These are phyloP conservation scores for Ganoderma sp. DNA, from an alignment of 1,284 basidiomycete genomes.

Conservation along the genomic window DNA sequence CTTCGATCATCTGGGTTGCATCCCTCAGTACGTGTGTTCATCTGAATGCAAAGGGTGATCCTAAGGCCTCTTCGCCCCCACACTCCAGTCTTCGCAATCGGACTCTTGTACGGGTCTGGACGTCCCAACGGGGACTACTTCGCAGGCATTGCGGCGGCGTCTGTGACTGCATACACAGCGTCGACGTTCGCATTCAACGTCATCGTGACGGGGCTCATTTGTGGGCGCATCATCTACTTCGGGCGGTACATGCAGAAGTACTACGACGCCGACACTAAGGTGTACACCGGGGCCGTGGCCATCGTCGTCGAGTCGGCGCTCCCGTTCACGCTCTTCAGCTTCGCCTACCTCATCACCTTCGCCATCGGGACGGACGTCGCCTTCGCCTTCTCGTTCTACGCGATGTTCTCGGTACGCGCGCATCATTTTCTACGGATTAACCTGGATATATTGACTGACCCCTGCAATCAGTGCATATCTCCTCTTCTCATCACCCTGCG, in stretches of 20 bases:
- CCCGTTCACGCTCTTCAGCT: conserved; percentile 31
- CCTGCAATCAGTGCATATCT: conserved; percentile 36
- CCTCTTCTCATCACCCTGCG: conserved; percentile 44
- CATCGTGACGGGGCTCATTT: conserved; percentile 31
- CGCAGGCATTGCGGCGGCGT: conserved; percentile 21
- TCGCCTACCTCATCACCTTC: conserved; percentile 29
- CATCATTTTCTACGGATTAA: background rate
- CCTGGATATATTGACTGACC: background rate
- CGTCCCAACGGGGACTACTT: conserved; percentile 33
- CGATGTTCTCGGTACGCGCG: conserved; percentile 32
- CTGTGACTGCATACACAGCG: conserved; percentile 31
- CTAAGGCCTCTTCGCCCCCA: background rate
- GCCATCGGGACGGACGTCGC: conserved; percentile 29
- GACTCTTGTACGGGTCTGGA: conserved; percentile 31
- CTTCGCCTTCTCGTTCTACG: conserved; percentile 31
- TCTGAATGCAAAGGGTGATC: background rate
- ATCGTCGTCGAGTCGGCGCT: conserved; percentile 34
- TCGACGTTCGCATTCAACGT: conserved; percentile 33
- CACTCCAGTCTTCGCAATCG: conserved; percentile 25
- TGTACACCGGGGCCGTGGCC: conserved; percentile 28
- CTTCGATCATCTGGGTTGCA: conserved; percentile 27
- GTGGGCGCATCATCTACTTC: conserved; percentile 28
- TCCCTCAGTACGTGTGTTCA: conserved; percentile 23
- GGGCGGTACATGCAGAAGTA: conserved; percentile 15
- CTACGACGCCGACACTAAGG: conserved; percentile 6